phyloP scores from a whole-genome alignment of 2,329 filamentous ascomycete species.

The Trichoderma asperellum region DNA sequence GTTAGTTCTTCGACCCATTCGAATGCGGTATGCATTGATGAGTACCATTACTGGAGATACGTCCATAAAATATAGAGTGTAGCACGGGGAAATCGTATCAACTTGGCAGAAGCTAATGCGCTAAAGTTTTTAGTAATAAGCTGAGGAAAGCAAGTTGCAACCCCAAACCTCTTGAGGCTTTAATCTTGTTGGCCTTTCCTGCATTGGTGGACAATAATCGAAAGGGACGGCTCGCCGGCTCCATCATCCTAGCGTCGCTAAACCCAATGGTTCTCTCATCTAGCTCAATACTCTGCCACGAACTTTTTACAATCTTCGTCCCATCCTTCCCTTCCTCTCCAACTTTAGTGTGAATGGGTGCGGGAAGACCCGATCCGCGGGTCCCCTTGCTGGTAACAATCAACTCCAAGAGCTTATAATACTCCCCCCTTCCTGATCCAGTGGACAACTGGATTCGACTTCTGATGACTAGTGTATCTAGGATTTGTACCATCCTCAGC shows the following conservation, averaged over 20 bases:
- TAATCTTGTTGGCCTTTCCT: neutral
- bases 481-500: neutral
- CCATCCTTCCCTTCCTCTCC: neutral
- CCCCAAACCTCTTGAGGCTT: neutral
- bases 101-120: neutral
- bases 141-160: neutral
- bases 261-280: neutral
- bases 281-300: neutral
- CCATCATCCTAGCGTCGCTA: slow-evolving; percentile 18
- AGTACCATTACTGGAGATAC: neutral
- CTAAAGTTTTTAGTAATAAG: neutral
- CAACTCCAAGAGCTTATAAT: slow-evolving; percentile 6
- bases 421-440: neutral
- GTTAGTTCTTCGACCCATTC: neutral
- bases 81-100: neutral
- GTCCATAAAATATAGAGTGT: neutral
- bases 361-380: slow-evolving; percentile 26
- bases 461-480: neutral
- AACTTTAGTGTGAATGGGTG: neutral
- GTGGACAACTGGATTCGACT: neutral
- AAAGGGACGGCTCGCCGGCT: slow-evolving; percentile 5
- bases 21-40: neutral
- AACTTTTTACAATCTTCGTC: neutral
- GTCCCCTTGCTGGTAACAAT: neutral
- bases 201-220: slow-evolving; percentile 4